Evolutionary conservation across 257 asterid species (phyloP).

Genomic region (Przewalskia tangutica): DNA sequence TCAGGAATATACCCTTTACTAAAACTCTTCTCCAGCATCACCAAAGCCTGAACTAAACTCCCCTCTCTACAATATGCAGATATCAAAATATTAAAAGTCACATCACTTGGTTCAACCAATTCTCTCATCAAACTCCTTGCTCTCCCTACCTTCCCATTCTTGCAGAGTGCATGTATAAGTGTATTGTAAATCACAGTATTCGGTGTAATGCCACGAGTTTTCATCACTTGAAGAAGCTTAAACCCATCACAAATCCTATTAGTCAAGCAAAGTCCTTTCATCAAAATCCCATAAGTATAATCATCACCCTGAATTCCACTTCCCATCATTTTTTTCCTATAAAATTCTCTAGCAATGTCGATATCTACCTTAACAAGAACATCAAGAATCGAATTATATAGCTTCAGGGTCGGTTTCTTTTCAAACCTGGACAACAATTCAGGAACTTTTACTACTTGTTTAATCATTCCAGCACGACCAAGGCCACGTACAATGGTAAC

Average conservation of each 20-base stretch:
- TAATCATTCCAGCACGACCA: conserved; percentile 61
- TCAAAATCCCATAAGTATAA: conserved; percentile 75
- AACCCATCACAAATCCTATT: conserved; percentile 82
- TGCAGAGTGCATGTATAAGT: conserved; percentile 64
- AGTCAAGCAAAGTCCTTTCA: conserved; percentile 92
- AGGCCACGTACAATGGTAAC: conserved; percentile 64
- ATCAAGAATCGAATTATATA: conserved; percentile 79
- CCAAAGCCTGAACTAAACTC: conserved; percentile 60
- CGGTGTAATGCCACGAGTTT: conserved; percentile 36
- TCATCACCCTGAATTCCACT: conserved; percentile 62
- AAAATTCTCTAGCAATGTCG: conserved; percentile 79
- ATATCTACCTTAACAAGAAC: conserved; percentile 79
- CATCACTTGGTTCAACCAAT: conserved; percentile 52
- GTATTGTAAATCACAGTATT: conserved; percentile 69
- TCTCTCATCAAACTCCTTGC: conserved; percentile 77
- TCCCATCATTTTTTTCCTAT: conserved; percentile 69
- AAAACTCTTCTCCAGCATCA: conserved; percentile 72
- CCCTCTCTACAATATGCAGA: conserved; percentile 69
- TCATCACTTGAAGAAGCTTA: conserved; percentile 71
- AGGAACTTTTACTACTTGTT: conserved; percentile 49
- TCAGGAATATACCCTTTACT: conserved; percentile 56
- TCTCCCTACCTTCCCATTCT: conserved; percentile 74
- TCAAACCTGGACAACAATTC: conserved; percentile 51
- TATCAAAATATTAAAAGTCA: conserved; percentile 62
- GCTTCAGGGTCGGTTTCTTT: conserved; percentile 56